Percentiles rank a stretch among this genome's conserved stretches.
Evolutionary conservation across 345 rosid species (phyloP).

Genomic region (Acer campestre): DNA sequence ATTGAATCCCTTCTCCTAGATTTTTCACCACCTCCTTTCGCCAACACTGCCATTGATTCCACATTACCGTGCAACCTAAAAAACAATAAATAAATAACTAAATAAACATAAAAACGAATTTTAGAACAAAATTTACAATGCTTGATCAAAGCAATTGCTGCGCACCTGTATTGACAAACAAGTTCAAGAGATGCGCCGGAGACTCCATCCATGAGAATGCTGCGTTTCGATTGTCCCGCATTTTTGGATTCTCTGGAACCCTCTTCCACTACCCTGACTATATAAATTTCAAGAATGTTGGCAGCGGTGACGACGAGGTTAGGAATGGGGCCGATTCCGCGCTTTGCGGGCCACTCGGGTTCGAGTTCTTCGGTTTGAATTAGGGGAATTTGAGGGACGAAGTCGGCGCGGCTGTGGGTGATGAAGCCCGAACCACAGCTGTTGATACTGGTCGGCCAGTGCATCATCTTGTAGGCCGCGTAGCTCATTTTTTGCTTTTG

Average conservation of each 20-base stretch:
- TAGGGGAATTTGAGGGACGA: slow-evolving; percentile 49
- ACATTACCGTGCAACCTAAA: slow-evolving; percentile 88
- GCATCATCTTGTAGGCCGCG: slow-evolving; percentile 98
- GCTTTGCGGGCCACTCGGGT: slow-evolving; percentile 56
- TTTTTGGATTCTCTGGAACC: slow-evolving; percentile 43
- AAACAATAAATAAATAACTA: not conserved
- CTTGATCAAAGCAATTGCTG: not conserved
- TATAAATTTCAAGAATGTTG: slow-evolving; percentile 81
- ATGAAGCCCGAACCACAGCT: slow-evolving; percentile 82
- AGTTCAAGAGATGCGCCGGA: slow-evolving; percentile 86
- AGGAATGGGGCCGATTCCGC: slow-evolving; percentile 71
- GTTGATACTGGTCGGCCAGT: slow-evolving; percentile 88
- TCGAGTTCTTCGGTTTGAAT: slow-evolving; percentile 67
- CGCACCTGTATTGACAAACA: slow-evolving; percentile 83
- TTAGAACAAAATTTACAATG: not conserved
- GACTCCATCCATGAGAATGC: slow-evolving; percentile 79
- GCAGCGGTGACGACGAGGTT: slow-evolving; percentile 75
- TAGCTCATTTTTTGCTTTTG: slow-evolving; percentile 60
- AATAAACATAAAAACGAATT: not conserved
- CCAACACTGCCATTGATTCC: slow-evolving; percentile 76
- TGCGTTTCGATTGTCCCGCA: slow-evolving; percentile 57
- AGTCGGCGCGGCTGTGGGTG: slow-evolving; percentile 74
- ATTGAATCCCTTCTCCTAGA: slow-evolving; percentile 82
- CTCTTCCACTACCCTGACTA: slow-evolving; percentile 82
- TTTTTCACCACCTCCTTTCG: slow-evolving; percentile 63